Evolutionary conservation across 2,329 filamentous ascomycete species (phyloP), one percentile per base, ranked within the genome.

Genomic region (Microcyclospora pomicola): DNA sequence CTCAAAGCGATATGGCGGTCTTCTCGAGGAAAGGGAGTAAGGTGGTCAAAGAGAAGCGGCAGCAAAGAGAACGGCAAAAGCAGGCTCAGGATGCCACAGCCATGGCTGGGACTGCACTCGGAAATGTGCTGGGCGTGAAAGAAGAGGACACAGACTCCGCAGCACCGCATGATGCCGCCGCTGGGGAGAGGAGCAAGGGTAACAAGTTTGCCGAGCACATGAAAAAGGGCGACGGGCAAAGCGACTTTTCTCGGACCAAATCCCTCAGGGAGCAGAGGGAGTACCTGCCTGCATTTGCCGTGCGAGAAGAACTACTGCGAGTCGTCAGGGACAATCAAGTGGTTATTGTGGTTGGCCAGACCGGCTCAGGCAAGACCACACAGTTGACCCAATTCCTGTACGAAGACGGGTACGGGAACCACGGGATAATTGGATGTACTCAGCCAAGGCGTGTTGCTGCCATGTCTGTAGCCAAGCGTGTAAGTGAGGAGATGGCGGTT

Each of bases 391-490:
- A 98, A 55, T 98, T 96, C 49, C 68, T 98, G 9, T 77, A 92
- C 55, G 91, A 98, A 60, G 91, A 96, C 52, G 92, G 92, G 1
- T 98, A 95, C 57, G 84, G 80, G 11, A 81, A 80, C 39, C 65
- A 71, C 27, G 91, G 91, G 35, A 78, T 95, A 71, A 96, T 98
- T 50, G 88, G 86, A 4, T 98, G 91, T 56, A 98, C 91, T 1
- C 91, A 98, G 50, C 91, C 91, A 37, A 77, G 91, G 52, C 82
- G 91, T 69, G 92, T 98, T 27, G 91, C 91, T 15, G 91, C 91
- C 15, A 98, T 98, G 91, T 95, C 87, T 63, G 91, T 98, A 19
- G 91, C 91, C 2, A 96, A 96, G 60, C 86, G 91, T 67, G 91
- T 98, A 30, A 85, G 84, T 41, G 91, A 98, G 63, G 91, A 98